A percentile compares a stretch with the other conserved stretches of the same genome.
Conservation (phyloP, 768 basidiomycete genomes). For the Leucocoprinus birnbaumii region DNA sequence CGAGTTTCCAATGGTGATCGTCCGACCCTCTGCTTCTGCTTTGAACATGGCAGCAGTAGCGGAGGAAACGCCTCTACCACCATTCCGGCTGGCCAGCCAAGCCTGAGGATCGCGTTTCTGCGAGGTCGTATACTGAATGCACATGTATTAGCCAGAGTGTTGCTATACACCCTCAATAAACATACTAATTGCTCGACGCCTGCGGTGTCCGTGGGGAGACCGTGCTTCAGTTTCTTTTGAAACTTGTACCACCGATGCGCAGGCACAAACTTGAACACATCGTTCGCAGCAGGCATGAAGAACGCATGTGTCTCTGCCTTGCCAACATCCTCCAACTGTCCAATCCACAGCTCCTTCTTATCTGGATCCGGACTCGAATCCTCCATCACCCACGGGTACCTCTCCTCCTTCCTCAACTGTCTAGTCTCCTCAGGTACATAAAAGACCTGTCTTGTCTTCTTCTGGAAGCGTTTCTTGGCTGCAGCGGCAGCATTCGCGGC, state of each 20-base stretch:
- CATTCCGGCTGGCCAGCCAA: conserved; percentile 66
- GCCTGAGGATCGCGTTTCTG: conserved; percentile 76
- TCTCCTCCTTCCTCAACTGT: conserved; percentile 80
- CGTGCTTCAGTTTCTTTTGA: conserved; percentile 78
- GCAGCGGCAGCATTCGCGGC: conserved; percentile 26
- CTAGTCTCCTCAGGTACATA: conserved; percentile 74
- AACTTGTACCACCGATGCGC: conserved; percentile 92
- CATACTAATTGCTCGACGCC: conserved; percentile 63
- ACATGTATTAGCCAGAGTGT: conserved; percentile 19
- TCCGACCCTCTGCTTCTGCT: conserved; percentile 50
- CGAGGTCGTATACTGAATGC: conserved; percentile 44
- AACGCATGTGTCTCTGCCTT: conserved; percentile 74
- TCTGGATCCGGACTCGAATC: conserved; percentile 51
- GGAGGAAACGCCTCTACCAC: conserved; percentile 52
- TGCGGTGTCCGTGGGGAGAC: conserved; percentile 64
- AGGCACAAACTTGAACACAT: conserved; percentile 85
- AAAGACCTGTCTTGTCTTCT: conserved; percentile 83
- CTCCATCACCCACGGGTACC: conserved; percentile 92
- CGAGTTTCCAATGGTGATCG: conserved; percentile 36
- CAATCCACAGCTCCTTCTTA: conserved; percentile 74
- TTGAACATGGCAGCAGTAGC: conserved; percentile 71
- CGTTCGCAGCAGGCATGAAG: conserved; percentile 80
- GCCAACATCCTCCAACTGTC: conserved; percentile 73
- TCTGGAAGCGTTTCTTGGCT: conserved; percentile 71
- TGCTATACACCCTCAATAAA: conserved; percentile 18